phyloP scores from a whole-genome alignment of 164 flowering plant genomes.

The grape (Vitis vinifera) region DNA sequence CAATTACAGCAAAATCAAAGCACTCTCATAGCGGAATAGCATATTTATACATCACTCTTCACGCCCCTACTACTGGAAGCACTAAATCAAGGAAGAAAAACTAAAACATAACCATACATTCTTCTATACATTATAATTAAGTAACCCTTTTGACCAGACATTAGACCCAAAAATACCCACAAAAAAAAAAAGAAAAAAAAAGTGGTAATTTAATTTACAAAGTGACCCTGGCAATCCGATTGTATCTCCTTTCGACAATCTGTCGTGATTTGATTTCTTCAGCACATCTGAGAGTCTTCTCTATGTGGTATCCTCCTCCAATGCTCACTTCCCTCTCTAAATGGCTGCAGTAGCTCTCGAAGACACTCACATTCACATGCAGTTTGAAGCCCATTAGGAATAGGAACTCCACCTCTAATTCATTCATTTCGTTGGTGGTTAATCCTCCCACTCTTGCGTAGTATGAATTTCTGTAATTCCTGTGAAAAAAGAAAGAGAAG shows the following conservation, averaged over 20 bases:
- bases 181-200: too few relatives aligned
- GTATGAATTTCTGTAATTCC: constrained; percentile 92
- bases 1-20: too few relatives aligned
- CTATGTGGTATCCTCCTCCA: constrained; percentile 91
- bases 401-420: constrained; percentile 68
- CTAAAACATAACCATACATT: too few relatives aligned
- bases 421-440: constrained; percentile 67
- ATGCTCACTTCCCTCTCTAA: constrained; percentile 90
- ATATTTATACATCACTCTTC: too few relatives aligned
- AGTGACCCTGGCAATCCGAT: constrained; percentile 34
- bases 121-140: too few relatives aligned
- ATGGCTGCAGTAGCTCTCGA: constrained; percentile 84
- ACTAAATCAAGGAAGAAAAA: too few relatives aligned
- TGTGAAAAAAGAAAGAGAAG: constrained; percentile 25
- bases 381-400: constrained; percentile 82
- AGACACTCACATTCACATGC: constrained; percentile 86
- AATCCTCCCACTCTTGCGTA: constrained; percentile 89
- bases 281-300: constrained; percentile 70
- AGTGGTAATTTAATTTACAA: constrained; percentile 16
- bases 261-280: constrained; percentile 60
- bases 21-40: too few relatives aligned
- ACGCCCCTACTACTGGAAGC: too few relatives aligned
- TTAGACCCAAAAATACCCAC: too few relatives aligned
- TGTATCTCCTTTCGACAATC: constrained; percentile 31
- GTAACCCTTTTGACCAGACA: too few relatives aligned